A percentile compares a stretch with the other conserved stretches of the same genome.
These are phyloP conservation scores for Ilex paraguariensis DNA, from an alignment of 305 asterid genomes.

Conservation along the genomic window DNA sequence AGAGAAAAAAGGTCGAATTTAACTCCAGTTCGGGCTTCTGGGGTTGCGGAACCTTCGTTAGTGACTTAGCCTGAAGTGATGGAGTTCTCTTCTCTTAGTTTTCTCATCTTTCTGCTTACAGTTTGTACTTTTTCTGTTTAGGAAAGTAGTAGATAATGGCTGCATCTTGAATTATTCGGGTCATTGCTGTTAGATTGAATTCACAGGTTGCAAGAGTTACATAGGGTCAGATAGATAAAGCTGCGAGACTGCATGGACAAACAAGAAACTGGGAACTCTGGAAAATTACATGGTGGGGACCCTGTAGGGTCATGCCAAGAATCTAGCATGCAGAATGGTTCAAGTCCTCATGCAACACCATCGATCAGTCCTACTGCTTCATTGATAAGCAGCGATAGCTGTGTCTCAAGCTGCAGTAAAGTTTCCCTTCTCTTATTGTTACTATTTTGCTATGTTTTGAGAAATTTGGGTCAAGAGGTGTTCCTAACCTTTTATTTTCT, in stretches of 20 bases:
- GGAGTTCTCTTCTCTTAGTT: background rate
- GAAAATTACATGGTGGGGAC: constrained; percentile 19
- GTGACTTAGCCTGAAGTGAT: background rate
- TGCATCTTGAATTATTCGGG: constrained; percentile 3
- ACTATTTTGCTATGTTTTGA: too few relatives aligned
- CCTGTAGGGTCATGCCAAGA: constrained; percentile 30
- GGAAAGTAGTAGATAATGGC: constrained; percentile 1
- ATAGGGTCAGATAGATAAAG: constrained; percentile 21
- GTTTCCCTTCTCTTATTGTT: constrained; percentile 10
- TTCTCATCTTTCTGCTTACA: background rate
- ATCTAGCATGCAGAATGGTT: constrained; percentile 26
- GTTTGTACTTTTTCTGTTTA: constrained; percentile 8
- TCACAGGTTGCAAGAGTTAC: constrained; percentile 23
- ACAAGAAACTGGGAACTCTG: constrained; percentile 31
- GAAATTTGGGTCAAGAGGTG: too few relatives aligned
- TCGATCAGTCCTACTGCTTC: constrained; percentile 42
- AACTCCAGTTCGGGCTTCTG: background rate
- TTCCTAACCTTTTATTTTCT: too few relatives aligned
- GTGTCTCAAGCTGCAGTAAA: constrained; percentile 59
- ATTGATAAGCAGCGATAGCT: constrained; percentile 50
- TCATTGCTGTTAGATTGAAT: constrained; percentile 11
- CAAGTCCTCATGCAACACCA: constrained; percentile 35
- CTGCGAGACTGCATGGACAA: constrained; percentile 23
- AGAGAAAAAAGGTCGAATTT: background rate
- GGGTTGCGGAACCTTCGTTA: background rate